Conservation (phyloP, 371 early-diverging fungal species). For the Gilbertella persicaria region DNA sequence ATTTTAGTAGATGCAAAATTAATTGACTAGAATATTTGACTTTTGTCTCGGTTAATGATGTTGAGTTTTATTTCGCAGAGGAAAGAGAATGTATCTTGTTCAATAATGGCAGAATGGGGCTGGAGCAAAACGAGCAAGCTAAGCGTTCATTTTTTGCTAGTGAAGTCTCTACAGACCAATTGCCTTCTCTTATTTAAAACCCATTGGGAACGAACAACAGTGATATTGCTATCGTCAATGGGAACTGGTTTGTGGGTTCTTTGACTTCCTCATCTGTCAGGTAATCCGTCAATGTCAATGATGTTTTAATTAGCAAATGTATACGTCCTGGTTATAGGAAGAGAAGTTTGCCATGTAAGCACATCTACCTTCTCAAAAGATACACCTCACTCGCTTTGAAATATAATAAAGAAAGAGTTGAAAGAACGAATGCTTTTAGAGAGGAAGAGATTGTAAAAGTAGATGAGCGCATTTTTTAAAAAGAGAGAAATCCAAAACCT, state of each 20-base stretch:
- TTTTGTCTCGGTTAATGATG: neutral
- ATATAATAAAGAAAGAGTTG: neutral
- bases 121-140: neutral
- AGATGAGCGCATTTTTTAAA: neutral
- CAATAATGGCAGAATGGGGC: neutral
- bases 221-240: neutral
- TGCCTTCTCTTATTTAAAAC: neutral
- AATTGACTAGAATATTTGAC: neutral
- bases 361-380: neutral
- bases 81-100: neutral
- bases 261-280: neutral
- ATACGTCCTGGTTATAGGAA: neutral
- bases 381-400: neutral
- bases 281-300: neutral
- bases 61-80: neutral
- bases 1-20: neutral
- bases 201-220: neutral
- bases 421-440: neutral
- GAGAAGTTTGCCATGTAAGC: neutral
- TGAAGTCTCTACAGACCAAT: neutral
- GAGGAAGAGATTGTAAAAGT: neutral
- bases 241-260: neutral
- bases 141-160: neutral
- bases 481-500: neutral
- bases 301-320: neutral